Evolutionary conservation across 371 early-diverging fungal species (phyloP).

Genomic region (Saksenaea oblongispora): DNA sequence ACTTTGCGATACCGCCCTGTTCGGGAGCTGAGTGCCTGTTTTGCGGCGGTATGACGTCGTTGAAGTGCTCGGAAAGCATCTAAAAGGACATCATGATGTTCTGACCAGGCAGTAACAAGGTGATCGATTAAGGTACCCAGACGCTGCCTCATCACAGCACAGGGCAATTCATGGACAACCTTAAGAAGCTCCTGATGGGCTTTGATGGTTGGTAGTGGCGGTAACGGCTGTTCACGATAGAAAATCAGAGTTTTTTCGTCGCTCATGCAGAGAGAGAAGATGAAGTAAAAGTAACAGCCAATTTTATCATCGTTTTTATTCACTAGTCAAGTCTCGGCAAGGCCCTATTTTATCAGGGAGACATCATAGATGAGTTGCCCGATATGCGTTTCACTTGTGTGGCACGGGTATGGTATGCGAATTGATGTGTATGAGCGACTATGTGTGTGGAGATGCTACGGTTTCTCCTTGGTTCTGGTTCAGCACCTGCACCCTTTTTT

Average conservation of each 20-base stretch:
- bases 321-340: neutral
- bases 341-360: neutral
- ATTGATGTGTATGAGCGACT: too few species aligned
- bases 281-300: neutral
- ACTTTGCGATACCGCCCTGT: conserved; percentile 14
- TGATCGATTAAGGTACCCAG: neutral
- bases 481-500: neutral
- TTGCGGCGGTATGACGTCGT: neutral
- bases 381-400: neutral
- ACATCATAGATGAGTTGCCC: neutral
- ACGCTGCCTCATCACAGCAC: neutral
- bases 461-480: neutral
- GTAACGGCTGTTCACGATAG: neutral
- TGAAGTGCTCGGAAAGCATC: neutral
- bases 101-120: neutral
- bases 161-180: neutral
- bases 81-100: neutral
- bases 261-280: neutral
- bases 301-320: neutral
- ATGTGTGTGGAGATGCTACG: neutral
- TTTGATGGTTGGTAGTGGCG: neutral
- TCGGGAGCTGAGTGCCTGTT: neutral
- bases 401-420: too few species aligned
- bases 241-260: neutral
- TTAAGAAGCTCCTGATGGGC: neutral